Conservation (phyloP, 371 early-diverging fungal species). For the Modicella reniformis region DNA sequence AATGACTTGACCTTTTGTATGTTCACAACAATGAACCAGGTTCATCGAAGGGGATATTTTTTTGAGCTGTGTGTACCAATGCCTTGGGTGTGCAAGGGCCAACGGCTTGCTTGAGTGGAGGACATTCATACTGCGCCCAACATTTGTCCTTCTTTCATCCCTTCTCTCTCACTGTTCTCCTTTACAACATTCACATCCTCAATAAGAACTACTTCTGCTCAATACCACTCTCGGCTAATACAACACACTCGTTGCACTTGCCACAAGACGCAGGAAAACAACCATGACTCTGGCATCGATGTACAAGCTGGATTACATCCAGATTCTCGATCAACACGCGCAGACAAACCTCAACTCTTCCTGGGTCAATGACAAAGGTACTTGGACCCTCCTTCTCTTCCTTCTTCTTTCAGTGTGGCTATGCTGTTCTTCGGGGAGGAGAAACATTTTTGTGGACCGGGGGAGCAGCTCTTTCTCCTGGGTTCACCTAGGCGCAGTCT, state of each 20-base stretch:
- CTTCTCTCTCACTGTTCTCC: neutral
- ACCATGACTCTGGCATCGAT: constrained; percentile 49
- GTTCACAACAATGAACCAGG: too few species aligned
- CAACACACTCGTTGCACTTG: neutral
- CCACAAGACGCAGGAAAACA: neutral
- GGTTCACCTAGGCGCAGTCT: neutral
- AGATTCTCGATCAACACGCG: constrained; percentile 66
- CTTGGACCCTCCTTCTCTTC: neutral
- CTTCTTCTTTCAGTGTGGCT: neutral
- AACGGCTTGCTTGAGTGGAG: too few species aligned
- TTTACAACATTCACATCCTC: neutral
- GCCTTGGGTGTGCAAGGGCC: too few species aligned
- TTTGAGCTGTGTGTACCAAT: too few species aligned
- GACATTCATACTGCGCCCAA: neutral
- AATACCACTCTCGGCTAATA: neutral
- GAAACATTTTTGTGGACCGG: neutral
- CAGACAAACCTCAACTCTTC: constrained; percentile 76
- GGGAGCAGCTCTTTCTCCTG: too few species aligned
- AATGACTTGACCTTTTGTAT: neutral
- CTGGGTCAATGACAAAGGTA: constrained; percentile 78
- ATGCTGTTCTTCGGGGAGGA: neutral
- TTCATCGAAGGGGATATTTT: too few species aligned
- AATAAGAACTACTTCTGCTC: neutral
- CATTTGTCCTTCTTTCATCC: neutral
- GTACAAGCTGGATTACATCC: constrained; percentile 54